These are phyloP conservation scores for Suillus luteus DNA, from an alignment of 768 basidiomycete species.

Conservation along the genomic window DNA sequence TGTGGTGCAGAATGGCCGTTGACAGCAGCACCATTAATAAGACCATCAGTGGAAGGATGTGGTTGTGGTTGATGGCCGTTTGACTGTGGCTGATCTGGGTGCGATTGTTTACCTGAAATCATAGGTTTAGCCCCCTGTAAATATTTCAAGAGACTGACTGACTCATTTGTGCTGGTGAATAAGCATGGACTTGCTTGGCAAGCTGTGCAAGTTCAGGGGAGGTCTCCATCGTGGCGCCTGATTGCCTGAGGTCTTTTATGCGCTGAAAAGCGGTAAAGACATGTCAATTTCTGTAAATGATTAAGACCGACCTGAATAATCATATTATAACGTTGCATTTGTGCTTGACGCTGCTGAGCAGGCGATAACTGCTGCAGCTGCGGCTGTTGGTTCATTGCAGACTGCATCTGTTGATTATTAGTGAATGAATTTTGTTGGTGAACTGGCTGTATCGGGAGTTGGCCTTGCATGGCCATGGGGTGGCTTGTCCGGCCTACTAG, in stretches of 20 bases:
- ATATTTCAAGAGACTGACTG: constrained; percentile 21
- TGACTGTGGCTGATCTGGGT: constrained; percentile 13
- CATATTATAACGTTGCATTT: neutral
- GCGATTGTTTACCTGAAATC: constrained; percentile 28
- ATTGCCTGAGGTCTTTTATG: constrained; percentile 41
- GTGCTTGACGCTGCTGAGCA: constrained; percentile 1
- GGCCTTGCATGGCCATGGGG: constrained; percentile 17
- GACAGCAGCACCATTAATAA: neutral
- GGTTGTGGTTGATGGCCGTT: constrained; percentile 31
- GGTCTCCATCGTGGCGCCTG: constrained; percentile 48
- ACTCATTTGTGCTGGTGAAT: constrained; percentile 39
- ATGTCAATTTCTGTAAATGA: neutral
- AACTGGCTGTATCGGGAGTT: constrained; percentile 24
- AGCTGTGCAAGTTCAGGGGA: constrained; percentile 46
- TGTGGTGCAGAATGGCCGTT: constrained; percentile 54
- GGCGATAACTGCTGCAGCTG: constrained; percentile 1
- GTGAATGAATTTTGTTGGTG: constrained; percentile 18
- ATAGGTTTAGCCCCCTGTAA: neutral
- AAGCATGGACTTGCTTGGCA: constrained; percentile 37
- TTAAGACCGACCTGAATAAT: neutral
- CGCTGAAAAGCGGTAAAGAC: constrained; percentile 36
- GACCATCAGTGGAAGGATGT: constrained; percentile 17
- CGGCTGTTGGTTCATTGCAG: constrained; percentile 6
- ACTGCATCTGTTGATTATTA: constrained; percentile 15
- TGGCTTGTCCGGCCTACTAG: constrained; percentile 5